Base-by-base conservation (phyloP, 140 eudicot species). In the Erigeron philadelphicus region DNA sequence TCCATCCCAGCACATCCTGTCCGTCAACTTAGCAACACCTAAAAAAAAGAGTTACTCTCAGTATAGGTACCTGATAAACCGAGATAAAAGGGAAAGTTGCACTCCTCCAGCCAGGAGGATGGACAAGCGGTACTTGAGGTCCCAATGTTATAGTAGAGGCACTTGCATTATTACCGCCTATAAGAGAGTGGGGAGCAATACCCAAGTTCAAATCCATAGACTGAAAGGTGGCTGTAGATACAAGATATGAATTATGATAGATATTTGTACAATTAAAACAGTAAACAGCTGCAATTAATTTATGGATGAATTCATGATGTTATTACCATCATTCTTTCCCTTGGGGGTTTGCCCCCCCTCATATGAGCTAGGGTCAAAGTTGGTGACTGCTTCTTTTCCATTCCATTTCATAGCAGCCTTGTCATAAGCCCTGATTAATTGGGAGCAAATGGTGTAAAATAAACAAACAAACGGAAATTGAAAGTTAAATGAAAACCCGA, bases 341-440 rank as follows among this genome's bases (percentile, higher is more conserved):
- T 66, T 75, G 47, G 79, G 57, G 68, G 73, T 69, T 50, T 62
- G 13, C 64, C 77, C 86, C 0, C 56, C 77, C 13, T 77, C 88
- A 48, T 87, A 87, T 44, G 82, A 64, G 67, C 86, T 82, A 6
- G 78, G 79, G 31, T 84, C 84, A 66, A 86, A 84, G 60, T 86
- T 86, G 67, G 87, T 86, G 66, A 84, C 81, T 38, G 89, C 95
- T 71, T 86, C 89, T 67, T 66, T 79, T 42, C 89, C 95, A 49
- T 81, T 79, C 75, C 80, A 81, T 76, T 79, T 81, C 47, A 86
- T 79, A 13, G 89, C 95, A 54, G 87, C 89, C 76, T 54, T 81
- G 72, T 86, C 95, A 48, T 87, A 84, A 40, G 90, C 90, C 78
- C 95, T 84, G 75, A 64, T 66, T 73, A 46, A 61, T 58, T 15